Conservation (phyloP, 257 asterid genomes). For the Cynanchum wilfordii region DNA sequence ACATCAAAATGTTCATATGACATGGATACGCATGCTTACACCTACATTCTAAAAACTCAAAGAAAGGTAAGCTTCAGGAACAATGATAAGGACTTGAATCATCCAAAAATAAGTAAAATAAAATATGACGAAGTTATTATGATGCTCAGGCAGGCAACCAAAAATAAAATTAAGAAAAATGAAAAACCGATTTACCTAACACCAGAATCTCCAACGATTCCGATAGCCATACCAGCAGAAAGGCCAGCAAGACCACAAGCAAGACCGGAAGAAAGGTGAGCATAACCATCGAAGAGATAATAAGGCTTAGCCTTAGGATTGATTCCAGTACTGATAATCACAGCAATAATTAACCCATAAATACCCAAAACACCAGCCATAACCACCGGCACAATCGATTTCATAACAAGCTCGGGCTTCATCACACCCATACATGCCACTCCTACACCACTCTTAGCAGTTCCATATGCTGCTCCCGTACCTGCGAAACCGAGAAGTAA, state of each 20-base stretch:
- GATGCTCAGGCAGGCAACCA: no score
- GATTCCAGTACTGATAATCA: constrained; percentile 64
- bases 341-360: constrained; percentile 70
- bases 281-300: constrained; percentile 62
- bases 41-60: background rate
- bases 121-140: background rate
- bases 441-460: constrained; percentile 78
- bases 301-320: constrained; percentile 65
- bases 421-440: constrained; percentile 82
- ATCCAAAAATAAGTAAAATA: background rate
- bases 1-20: background rate
- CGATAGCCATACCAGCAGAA: constrained; percentile 81
- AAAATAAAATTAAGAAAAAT: background rate
- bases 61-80: background rate
- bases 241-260: constrained; percentile 77
- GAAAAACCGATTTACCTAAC: constrained; percentile 34
- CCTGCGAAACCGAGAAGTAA: constrained; percentile 27
- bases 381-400: constrained; percentile 75
- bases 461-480: constrained; percentile 77
- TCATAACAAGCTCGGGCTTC: constrained; percentile 78
- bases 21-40: background rate
- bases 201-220: constrained; percentile 74
- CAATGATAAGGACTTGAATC: background rate
- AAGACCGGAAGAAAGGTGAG: constrained; percentile 64
- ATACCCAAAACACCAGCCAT: constrained; percentile 88